Conservation (phyloP, 352 stramenopile species). For the Globisporangium canariense region DNA sequence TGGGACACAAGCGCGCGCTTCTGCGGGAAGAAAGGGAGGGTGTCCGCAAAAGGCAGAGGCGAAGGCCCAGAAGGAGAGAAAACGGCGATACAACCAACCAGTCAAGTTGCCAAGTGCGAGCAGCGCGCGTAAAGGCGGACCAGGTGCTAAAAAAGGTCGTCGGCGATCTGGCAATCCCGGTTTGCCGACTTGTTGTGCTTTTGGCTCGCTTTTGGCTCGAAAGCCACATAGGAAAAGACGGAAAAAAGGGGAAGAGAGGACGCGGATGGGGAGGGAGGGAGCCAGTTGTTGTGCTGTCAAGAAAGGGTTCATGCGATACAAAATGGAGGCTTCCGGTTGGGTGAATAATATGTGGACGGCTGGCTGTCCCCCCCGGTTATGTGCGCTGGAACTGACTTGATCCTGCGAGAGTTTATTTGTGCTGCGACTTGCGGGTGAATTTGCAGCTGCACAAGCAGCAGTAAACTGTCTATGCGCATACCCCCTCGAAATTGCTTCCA, state of each 20-base stretch:
- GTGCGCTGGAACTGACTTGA: neutral
- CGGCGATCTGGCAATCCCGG: too few species aligned
- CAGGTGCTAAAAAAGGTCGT: neutral
- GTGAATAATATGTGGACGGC: neutral
- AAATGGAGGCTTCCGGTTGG: neutral
- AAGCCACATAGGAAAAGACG: neutral
- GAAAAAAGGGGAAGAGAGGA: neutral
- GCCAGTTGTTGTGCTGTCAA: neutral
- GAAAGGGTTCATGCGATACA: neutral
- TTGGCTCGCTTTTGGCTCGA: conserved; percentile 7
- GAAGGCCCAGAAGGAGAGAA: too few species aligned
- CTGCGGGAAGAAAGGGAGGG: neutral
- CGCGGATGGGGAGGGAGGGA: conserved; percentile 3
- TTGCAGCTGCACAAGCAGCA: neutral
- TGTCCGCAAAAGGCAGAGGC: neutral
- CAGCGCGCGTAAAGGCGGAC: neutral
- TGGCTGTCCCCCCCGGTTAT: neutral
- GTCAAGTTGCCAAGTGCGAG: neutral
- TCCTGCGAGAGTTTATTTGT: neutral
- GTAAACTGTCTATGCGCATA: neutral
- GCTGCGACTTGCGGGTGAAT: neutral
- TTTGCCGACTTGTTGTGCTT: neutral
- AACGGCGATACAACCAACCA: neutral
- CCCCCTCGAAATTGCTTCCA: neutral
- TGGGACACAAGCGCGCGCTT: neutral